phyloP scores from a whole-genome alignment of 1,284 basidiomycete genomes.

The Cryptococcus wingfieldii region DNA sequence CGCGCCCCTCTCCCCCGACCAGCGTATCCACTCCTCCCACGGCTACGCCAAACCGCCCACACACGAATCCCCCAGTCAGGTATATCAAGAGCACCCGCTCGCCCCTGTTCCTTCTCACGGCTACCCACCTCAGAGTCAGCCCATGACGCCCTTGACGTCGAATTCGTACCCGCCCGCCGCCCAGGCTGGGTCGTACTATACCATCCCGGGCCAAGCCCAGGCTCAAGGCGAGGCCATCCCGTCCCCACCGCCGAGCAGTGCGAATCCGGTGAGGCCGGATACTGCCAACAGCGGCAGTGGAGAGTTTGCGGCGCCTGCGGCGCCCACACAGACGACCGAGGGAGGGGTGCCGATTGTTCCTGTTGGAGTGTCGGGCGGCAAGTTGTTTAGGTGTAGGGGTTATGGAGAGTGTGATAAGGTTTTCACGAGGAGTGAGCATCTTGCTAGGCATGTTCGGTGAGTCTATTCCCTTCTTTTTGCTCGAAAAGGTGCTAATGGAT shows the following conservation, averaged over 20 bases:
- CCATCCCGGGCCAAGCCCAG: constrained; percentile 12
- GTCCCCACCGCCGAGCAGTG: constrained; percentile 18
- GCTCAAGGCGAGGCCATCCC: constrained; percentile 19
- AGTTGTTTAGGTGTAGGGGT: constrained; percentile 90
- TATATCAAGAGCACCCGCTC: constrained; percentile 22
- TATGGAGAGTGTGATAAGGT: constrained; percentile 96
- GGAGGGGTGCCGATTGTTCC: constrained; percentile 46
- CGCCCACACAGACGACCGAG: constrained; percentile 22
- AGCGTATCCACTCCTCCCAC: constrained; percentile 33
- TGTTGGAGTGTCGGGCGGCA: constrained; percentile 52
- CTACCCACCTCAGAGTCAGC: constrained; percentile 27
- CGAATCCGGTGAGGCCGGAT: constrained; percentile 23
- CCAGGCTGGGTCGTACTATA: constrained; percentile 25
- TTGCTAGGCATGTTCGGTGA: constrained; percentile 89
- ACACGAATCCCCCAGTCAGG: constrained; percentile 25
- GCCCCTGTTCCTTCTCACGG: constrained; percentile 37
- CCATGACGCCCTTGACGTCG: constrained; percentile 33
- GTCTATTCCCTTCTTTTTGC: constrained; percentile 19
- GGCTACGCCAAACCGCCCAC: constrained; percentile 23
- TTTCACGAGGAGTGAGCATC: constrained; percentile 88
- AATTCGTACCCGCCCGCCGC: constrained; percentile 31
- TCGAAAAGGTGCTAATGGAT: background rate
- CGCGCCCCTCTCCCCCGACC: constrained; percentile 19
- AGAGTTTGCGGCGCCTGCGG: background rate
- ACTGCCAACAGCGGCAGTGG: constrained; percentile 15